These are phyloP conservation scores for Botryotinia globosa DNA, from an alignment of 2,329 filamentous ascomycete species.

Conservation along the genomic window DNA sequence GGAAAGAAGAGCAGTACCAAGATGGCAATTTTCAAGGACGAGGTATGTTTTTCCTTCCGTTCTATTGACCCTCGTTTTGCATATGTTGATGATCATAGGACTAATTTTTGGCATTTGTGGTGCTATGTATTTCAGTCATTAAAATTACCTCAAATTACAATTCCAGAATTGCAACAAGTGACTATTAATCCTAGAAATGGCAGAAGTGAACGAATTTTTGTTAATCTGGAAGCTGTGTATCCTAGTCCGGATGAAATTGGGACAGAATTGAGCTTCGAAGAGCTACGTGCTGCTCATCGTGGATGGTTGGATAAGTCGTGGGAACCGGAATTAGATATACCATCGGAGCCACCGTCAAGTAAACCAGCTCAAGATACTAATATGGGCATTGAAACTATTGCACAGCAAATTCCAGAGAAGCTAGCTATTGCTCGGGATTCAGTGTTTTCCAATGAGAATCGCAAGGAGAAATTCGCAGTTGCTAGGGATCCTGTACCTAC, in stretches of 20 bases:
- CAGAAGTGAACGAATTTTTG: constrained; percentile 81
- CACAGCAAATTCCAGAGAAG: constrained; percentile 38
- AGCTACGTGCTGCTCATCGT: constrained; percentile 74
- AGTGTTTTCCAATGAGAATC: constrained; percentile 56
- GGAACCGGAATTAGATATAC: constrained; percentile 40
- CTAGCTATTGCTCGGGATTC: constrained; percentile 39
- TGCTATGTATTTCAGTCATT: constrained; percentile 57
- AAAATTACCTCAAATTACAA: constrained; percentile 46
- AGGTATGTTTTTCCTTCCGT: constrained; percentile 64
- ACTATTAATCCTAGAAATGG: constrained; percentile 75
- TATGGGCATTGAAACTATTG: constrained; percentile 27
- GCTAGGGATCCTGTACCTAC: constrained; percentile 43
- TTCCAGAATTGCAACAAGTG: constrained; percentile 69
- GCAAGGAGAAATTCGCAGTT: constrained; percentile 39
- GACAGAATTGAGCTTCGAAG: constrained; percentile 85
- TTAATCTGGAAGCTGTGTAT: constrained; percentile 82
- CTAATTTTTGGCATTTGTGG: constrained; percentile 70
- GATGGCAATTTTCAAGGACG: constrained; percentile 91
- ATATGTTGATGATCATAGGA: constrained; percentile 91
- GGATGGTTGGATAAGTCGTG: constrained; percentile 64
- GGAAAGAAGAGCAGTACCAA: constrained; percentile 80
- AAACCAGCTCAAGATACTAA: constrained; percentile 23
- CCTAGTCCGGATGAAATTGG: constrained; percentile 68
- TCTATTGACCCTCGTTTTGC: constrained; percentile 41
- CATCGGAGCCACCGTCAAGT: constrained; percentile 7